Conservation (phyloP, 1,139 yeast species). For the Debaryomycetaceae sp. region DNA sequence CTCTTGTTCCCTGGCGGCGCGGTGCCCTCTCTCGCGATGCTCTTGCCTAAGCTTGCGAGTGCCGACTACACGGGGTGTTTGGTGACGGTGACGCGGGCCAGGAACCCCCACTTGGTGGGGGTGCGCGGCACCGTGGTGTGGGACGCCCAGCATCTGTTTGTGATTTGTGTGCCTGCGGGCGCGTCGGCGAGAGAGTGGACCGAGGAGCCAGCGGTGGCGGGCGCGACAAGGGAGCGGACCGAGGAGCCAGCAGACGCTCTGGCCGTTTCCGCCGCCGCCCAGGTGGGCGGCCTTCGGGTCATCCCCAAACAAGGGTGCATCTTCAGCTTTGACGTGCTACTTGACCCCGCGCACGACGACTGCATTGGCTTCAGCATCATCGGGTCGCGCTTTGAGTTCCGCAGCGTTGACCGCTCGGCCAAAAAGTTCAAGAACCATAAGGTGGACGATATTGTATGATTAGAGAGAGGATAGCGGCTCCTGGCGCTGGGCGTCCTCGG, state of each 20-base stretch:
- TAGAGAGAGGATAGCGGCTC: no score
- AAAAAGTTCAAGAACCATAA: constrained; percentile 80
- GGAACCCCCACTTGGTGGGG: no score
- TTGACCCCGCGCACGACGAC: constrained; percentile 25
- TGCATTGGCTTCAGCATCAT: constrained; percentile 59
- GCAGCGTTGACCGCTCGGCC: constrained; percentile 79
- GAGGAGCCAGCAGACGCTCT: constrained; percentile 11
- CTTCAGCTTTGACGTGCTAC: constrained; percentile 51
- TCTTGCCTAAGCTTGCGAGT: constrained; percentile 1
- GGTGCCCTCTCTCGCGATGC: background rate
- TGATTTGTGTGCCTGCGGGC: constrained; percentile 53
- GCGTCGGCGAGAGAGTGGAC: constrained; percentile 50
- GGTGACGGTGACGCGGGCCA: constrained; percentile 55
- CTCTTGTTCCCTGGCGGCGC: constrained; percentile 35
- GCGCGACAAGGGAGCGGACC: constrained; percentile 47
- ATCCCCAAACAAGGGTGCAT: constrained; percentile 59
- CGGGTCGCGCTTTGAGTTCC: constrained; percentile 74
- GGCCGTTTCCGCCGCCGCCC: constrained; percentile 24
- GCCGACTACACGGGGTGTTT: constrained; percentile 62
- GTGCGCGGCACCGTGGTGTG: constrained; percentile 53
- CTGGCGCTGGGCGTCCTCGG: no score
- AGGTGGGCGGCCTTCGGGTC: constrained; percentile 50
- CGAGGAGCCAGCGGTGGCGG: constrained; percentile 26
- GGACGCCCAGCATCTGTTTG: constrained; percentile 78
- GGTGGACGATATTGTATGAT: constrained; percentile 53